Evolutionary conservation across 805 yeast genomes (phyloP).

Genomic region (Alloascoidea hylecoeti): DNA sequence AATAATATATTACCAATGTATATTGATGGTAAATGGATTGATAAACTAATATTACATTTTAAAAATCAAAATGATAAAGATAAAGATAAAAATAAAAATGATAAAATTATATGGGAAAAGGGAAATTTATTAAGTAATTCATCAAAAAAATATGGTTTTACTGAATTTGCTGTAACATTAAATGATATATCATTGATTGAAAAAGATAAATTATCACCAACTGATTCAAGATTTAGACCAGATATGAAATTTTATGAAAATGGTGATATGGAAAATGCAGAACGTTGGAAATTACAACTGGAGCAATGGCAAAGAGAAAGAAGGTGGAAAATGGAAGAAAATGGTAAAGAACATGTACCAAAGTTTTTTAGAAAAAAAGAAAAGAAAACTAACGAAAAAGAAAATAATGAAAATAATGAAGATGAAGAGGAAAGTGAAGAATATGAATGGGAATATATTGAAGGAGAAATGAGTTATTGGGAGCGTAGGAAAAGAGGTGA

Average conservation of each 20-base stretch:
- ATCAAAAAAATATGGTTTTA: slow-evolving; percentile 68
- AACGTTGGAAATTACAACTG: slow-evolving; percentile 43
- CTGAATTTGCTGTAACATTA: slow-evolving; percentile 66
- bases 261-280: slow-evolving; percentile 62
- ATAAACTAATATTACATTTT: slow-evolving; percentile 32
- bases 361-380: slow-evolving; percentile 37
- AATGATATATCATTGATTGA: slow-evolving; percentile 72
- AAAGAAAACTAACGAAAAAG: slow-evolving; percentile 9
- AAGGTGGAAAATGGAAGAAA: slow-evolving; percentile 41
- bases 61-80: slow-evolving; percentile 17
- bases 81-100: slow-evolving; percentile 10
- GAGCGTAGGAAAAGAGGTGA: slow-evolving; percentile 47
- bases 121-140: slow-evolving; percentile 48
- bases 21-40: slow-evolving; percentile 78
- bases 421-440: slow-evolving; percentile 7
- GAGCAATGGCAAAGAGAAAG: slow-evolving; percentile 76
- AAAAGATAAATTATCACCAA: slow-evolving; percentile 50
- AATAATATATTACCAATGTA: slow-evolving; percentile 19
- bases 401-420: slow-evolving; percentile 23
- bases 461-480: slow-evolving; percentile 64
- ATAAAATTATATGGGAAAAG: slow-evolving; percentile 47
- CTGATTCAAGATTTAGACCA: slow-evolving; percentile 85
- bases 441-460: slow-evolving; percentile 34
- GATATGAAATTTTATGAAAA: slow-evolving; percentile 64
- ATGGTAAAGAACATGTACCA: slow-evolving; percentile 35